Evolutionary conservation across 2,329 filamentous ascomycete genomes (phyloP).

Genomic region (Chrysosporium keratinophilum): DNA sequence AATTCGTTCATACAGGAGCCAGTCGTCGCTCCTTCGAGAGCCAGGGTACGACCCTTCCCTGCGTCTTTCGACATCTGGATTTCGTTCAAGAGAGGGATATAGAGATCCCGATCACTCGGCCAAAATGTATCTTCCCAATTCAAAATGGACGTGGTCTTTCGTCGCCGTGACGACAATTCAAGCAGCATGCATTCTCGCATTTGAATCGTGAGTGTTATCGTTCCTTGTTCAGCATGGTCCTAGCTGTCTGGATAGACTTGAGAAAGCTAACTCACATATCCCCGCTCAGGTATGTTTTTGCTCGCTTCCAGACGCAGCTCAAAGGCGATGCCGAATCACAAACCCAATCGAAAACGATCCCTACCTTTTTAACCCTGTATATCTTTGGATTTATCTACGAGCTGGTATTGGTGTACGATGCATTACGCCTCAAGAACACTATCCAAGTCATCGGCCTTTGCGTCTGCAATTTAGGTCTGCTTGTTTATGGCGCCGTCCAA

Average conservation of each 20-base stretch:
- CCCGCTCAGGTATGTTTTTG: constrained; percentile 68
- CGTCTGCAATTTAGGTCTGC: constrained; percentile 78
- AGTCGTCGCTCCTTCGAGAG: constrained; percentile 50
- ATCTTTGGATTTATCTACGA: constrained; percentile 96
- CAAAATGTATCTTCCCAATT: constrained; percentile 62
- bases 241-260: not conserved
- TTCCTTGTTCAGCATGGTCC: constrained; percentile 5
- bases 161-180: constrained; percentile 64
- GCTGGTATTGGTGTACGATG: constrained; percentile 82
- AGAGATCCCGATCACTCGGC: constrained; percentile 28
- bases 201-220: constrained; percentile 63
- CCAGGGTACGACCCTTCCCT: constrained; percentile 39
- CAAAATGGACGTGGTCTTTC: constrained; percentile 82
- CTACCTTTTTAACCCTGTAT: constrained; percentile 90
- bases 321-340: constrained; percentile 33
- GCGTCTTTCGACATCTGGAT: constrained; percentile 39
- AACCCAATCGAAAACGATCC: constrained; percentile 56
- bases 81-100: constrained; percentile 45
- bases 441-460: constrained; percentile 96
- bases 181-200: constrained; percentile 65
- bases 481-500: constrained; percentile 89
- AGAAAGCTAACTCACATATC: constrained; percentile 7
- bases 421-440: constrained; percentile 87
- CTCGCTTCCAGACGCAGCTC: constrained; percentile 59
- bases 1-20: constrained; percentile 47